phyloP scores from a whole-genome alignment of 805 yeast species.

The Diddensiella caesifluorescens region DNA sequence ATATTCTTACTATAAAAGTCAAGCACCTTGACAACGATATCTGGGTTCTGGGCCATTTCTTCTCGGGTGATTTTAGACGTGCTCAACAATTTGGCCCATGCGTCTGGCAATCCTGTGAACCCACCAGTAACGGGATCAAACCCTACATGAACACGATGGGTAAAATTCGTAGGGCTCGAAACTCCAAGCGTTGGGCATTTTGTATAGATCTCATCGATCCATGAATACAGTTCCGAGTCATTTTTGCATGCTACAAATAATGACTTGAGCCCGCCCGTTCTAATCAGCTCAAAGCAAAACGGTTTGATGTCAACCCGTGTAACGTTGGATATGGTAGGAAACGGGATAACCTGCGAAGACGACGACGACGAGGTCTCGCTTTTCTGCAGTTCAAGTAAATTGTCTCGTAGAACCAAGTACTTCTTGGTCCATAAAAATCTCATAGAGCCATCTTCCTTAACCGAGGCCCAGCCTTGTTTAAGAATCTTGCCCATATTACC shows the following conservation, averaged over 20 bases:
- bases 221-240: conserved; percentile 73
- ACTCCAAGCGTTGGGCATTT: conserved; percentile 46
- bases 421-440: conserved; percentile 91
- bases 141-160: conserved; percentile 94
- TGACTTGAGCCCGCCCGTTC: conserved; percentile 46
- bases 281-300: conserved; percentile 70
- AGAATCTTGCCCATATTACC: conserved; percentile 16
- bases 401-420: conserved; percentile 70
- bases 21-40: conserved; percentile 87
- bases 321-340: conserved; percentile 56
- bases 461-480: conserved; percentile 79
- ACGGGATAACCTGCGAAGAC: conserved; percentile 41
- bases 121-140: conserved; percentile 79
- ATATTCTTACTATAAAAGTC: conserved; percentile 52
- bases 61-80: conserved; percentile 83
- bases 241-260: conserved; percentile 70
- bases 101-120: conserved; percentile 86
- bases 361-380: conserved; percentile 39
- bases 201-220: conserved; percentile 78
- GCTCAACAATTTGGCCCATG: conserved; percentile 79
- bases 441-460: conserved; percentile 81
- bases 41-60: conserved; percentile 88
- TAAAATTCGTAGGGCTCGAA: conserved; percentile 89
- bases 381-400: conserved; percentile 69
- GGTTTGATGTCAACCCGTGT: conserved; percentile 67